phyloP scores from a whole-genome alignment of 2,329 filamentous ascomycete species.

The Colletotrichum caudatum region DNA sequence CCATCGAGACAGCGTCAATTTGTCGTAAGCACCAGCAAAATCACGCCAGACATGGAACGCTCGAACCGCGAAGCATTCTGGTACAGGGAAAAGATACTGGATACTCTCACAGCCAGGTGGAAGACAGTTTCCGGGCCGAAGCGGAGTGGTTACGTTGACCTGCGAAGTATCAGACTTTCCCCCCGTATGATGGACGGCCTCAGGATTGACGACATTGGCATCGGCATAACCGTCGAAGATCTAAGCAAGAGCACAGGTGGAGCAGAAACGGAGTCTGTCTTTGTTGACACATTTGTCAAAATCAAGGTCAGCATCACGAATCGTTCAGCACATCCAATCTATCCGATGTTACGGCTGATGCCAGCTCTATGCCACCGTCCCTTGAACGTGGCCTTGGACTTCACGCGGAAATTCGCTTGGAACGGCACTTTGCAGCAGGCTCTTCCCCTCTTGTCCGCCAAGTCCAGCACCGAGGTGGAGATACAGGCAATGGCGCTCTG shows the following conservation, averaged over 20 bases:
- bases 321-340: constrained; percentile 74
- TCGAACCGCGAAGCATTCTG: constrained; percentile 87
- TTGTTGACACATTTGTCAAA: constrained; percentile 74
- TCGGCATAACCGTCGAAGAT: constrained; percentile 69
- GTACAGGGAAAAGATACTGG: constrained; percentile 86
- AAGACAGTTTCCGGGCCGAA: constrained; percentile 63
- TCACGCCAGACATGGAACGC: constrained; percentile 83
- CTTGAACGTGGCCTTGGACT: constrained; percentile 79
- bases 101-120: constrained; percentile 79
- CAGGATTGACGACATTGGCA: constrained; percentile 81
- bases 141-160: constrained; percentile 77
- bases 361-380: constrained; percentile 81
- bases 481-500: constrained; percentile 82
- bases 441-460: constrained; percentile 72
- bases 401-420: constrained; percentile 85
- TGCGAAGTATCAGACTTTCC: constrained; percentile 80
- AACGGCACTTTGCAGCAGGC: constrained; percentile 85
- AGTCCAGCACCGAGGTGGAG: constrained; percentile 69
- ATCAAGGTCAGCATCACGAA: constrained; percentile 81
- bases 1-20: constrained; percentile 90
- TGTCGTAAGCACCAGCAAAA: constrained; percentile 83
- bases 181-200: constrained; percentile 86
- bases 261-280: constrained; percentile 47
- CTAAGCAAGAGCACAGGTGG: constrained; percentile 39
- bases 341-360: constrained; percentile 80